Evolutionary conservation across 495 filamentous ascomycete genomes (phyloP).

Genomic region (Lophium mytilinum): DNA sequence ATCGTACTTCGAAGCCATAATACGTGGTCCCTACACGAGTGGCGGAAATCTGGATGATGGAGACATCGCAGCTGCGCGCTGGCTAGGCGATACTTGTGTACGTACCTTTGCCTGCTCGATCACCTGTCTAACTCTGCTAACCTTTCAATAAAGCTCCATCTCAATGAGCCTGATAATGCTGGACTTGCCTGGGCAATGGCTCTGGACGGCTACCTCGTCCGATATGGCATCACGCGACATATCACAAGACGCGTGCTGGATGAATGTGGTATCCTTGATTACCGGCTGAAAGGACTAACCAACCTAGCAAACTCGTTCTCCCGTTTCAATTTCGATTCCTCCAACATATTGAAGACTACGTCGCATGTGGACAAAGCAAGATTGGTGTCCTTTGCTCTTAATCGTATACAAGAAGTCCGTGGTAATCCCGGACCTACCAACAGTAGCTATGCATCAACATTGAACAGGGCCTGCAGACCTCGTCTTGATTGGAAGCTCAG

Average conservation of each 20-base stretch:
- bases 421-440: neutral
- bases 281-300: neutral
- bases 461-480: neutral
- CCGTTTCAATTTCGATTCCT: neutral
- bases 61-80: conserved; percentile 19
- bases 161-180: conserved; percentile 16
- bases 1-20: conserved; percentile 4
- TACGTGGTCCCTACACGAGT: conserved; percentile 6
- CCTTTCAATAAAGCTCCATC: neutral
- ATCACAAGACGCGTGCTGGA: conserved; percentile 3
- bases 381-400: neutral
- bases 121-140: too few species aligned
- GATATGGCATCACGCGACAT: neutral
- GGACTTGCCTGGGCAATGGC: conserved; percentile 17
- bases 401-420: conserved; percentile 1
- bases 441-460: neutral
- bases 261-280: neutral
- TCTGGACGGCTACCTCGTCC: conserved; percentile 6
- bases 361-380: conserved; percentile 4
- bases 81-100: conserved; percentile 21
- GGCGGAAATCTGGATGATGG: conserved; percentile 15
- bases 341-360: conserved; percentile 1
- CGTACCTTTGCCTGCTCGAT: too few species aligned
- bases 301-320: conserved; percentile 1
- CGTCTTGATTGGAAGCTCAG: neutral